These are phyloP conservation scores for Xerocomellus intermedius DNA, from an alignment of 768 basidiomycete species.

Conservation along the genomic window DNA sequence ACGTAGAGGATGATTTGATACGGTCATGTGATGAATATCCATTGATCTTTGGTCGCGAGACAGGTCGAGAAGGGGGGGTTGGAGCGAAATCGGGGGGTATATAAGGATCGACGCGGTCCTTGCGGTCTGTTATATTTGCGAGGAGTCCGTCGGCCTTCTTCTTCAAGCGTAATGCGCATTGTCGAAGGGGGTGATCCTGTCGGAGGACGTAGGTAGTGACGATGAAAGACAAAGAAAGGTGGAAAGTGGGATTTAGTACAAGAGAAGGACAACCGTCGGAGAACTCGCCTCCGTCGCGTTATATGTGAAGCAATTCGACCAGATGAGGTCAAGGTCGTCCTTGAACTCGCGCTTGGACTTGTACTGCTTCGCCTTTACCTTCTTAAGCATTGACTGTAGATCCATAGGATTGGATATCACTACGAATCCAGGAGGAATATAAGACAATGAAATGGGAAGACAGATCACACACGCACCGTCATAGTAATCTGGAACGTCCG, in stretches of 20 bases:
- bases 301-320: slow-evolving; percentile 93
- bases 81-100: slow-evolving; percentile 52
- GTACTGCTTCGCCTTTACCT: slow-evolving; percentile 89
- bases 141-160: slow-evolving; percentile 84
- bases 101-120: slow-evolving; percentile 70
- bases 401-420: slow-evolving; percentile 97
- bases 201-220: background rate
- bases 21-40: slow-evolving; percentile 33
- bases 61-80: slow-evolving; percentile 18
- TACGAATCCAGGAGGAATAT: slow-evolving; percentile 32
- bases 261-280: background rate
- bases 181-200: slow-evolving; percentile 86
- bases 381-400: slow-evolving; percentile 86
- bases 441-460: background rate
- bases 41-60: slow-evolving; percentile 46
- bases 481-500: slow-evolving; percentile 92
- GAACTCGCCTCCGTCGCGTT: slow-evolving; percentile 84
- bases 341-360: slow-evolving; percentile 93
- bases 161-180: slow-evolving; percentile 76
- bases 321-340: slow-evolving; percentile 93
- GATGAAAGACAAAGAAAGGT: background rate
- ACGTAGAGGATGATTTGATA: slow-evolving; percentile 24
- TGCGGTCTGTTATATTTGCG: slow-evolving; percentile 84
- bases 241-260: background rate
- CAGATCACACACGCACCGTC: slow-evolving; percentile 55